Evolutionary conservation across 2,329 filamentous ascomycete species (phyloP).

Genomic region (Phialophora verrucosa): DNA sequence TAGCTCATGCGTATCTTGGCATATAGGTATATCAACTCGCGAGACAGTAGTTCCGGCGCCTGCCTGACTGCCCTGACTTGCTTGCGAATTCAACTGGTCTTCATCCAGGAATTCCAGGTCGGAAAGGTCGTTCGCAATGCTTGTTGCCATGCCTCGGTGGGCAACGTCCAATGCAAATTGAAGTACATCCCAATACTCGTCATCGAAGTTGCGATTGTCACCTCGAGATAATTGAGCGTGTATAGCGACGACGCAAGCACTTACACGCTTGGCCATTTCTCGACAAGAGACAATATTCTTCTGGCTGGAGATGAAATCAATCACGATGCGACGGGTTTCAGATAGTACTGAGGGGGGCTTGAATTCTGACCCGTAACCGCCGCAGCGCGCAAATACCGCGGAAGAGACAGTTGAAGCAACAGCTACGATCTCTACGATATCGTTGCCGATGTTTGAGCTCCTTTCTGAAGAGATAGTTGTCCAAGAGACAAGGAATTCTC

Average conservation of each 20-base stretch:
- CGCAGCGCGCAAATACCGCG: conserved; percentile 21
- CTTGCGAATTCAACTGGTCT: conserved; percentile 23
- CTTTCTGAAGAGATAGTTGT: conserved; percentile 49
- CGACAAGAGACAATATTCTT: conserved; percentile 10
- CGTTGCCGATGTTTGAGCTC: conserved; percentile 54
- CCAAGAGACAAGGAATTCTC: conserved; percentile 54
- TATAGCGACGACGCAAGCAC: conserved; percentile 16
- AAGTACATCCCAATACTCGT: conserved; percentile 24
- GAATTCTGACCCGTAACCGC: not conserved
- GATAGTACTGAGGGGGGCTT: conserved; percentile 9
- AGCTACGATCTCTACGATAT: conserved; percentile 45
- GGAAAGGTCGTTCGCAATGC: not conserved
- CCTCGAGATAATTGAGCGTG: conserved; percentile 20
- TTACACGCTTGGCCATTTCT: conserved; percentile 24
- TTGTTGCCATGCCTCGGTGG: conserved; percentile 9
- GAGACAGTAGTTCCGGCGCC: not conserved
- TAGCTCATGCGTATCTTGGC: conserved; percentile 12
- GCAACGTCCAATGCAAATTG: conserved; percentile 24
- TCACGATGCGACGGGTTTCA: conserved; percentile 18
- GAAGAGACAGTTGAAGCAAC: conserved; percentile 24
- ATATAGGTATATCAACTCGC: conserved; percentile 29
- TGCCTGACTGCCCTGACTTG: conserved; percentile 17
- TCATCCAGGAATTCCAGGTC: conserved; percentile 27
- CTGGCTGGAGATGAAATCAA: conserved; percentile 19
- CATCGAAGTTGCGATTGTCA: not conserved